A percentile compares a stretch with the other conserved stretches of the same genome.
phyloP scores from a whole-genome alignment of 2,329 filamentous ascomycete genomes.

The Colletotrichum horii region DNA sequence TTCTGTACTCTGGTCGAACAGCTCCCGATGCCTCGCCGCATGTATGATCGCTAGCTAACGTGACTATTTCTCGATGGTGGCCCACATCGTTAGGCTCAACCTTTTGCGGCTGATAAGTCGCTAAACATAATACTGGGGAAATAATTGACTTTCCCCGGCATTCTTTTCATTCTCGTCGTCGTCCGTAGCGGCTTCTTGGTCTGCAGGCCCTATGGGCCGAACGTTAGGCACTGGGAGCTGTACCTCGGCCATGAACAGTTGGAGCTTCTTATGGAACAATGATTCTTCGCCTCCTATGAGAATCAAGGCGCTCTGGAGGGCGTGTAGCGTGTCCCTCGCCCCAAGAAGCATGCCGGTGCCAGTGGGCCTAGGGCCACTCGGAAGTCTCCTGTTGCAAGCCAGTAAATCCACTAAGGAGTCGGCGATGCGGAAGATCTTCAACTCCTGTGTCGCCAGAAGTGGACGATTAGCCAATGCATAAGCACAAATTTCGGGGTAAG shows the following conservation, averaged over 20 bases:
- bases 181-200: rapidly evolving
- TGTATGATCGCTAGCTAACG: background rate
- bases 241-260: background rate
- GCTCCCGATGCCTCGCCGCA: background rate
- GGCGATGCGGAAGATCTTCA: background rate
- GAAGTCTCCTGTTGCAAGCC: background rate
- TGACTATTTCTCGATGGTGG: background rate
- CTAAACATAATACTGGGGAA: background rate
- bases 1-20: background rate
- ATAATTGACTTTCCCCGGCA: background rate
- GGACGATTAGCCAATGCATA: background rate
- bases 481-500: background rate
- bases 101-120: rapidly evolving
- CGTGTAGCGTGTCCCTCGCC: background rate
- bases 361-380: background rate
- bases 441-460: rapidly evolving
- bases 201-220: background rate
- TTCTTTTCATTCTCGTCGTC: background rate
- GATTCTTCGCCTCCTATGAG: background rate
- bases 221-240: background rate
- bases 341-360: background rate
- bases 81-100: rapidly evolving
- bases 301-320: background rate
- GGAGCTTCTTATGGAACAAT: background rate
- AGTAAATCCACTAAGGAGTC: background rate